A percentile compares a stretch with the other conserved stretches of the same genome.
phyloP scores from a whole-genome alignment of 148 eudicot species.

The Rhododendron molle region DNA sequence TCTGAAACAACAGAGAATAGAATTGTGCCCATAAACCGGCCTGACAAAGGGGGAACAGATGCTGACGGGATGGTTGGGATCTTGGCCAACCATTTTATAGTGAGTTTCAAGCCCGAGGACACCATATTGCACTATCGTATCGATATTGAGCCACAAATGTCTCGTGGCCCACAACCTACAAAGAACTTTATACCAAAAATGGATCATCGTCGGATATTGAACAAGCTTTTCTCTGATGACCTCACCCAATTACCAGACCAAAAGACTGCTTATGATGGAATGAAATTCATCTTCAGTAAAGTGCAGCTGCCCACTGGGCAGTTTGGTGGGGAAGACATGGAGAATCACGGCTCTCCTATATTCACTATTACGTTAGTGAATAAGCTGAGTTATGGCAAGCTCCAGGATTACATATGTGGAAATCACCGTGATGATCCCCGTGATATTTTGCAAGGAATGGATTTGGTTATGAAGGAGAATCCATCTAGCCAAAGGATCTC shows the following conservation, averaged over 20 bases:
- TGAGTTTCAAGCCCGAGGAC: slow-evolving; percentile 28
- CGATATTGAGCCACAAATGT: slow-evolving; percentile 28
- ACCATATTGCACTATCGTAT: slow-evolving; percentile 51
- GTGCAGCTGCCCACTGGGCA: slow-evolving; percentile 38
- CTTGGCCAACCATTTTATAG: slow-evolving; percentile 52
- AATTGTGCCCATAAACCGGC: slow-evolving; percentile 36
- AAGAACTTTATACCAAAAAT: slow-evolving; percentile 23
- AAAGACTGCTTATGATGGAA: slow-evolving; percentile 56
- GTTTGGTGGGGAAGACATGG: slow-evolving; percentile 31
- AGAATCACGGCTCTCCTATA: slow-evolving; percentile 18
- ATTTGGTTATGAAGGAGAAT: slow-evolving; percentile 2
- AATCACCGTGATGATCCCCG: background rate
- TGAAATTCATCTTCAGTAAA: slow-evolving; percentile 15
- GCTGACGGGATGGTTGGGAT: slow-evolving; percentile 20
- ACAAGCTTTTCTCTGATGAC: slow-evolving; percentile 33
- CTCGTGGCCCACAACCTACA: slow-evolving; percentile 15
- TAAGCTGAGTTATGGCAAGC: slow-evolving; percentile 40
- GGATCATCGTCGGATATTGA: slow-evolving; percentile 22
- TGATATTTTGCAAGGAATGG: background rate
- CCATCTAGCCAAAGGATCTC: background rate
- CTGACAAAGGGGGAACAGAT: slow-evolving; percentile 38
- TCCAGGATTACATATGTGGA: slow-evolving; percentile 33
- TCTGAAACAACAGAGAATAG: background rate
- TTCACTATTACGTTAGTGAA: slow-evolving; percentile 34
- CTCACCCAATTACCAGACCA: slow-evolving; percentile 25